phyloP scores from a whole-genome alignment of 2,329 filamentous ascomycete species.

The Conoideocrella luteorostrata region DNA sequence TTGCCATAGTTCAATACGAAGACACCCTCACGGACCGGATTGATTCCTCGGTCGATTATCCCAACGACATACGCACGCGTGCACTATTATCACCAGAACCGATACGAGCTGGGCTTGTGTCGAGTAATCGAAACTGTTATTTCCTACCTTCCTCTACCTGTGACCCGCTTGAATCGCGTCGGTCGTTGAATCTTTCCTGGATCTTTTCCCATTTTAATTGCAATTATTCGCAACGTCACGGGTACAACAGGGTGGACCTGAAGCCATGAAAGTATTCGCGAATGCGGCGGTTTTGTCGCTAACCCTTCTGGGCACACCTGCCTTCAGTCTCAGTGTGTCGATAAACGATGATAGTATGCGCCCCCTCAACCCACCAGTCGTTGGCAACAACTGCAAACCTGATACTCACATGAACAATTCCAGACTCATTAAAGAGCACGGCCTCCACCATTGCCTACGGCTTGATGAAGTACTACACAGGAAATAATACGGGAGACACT shows the following conservation, averaged over 20 bases:
- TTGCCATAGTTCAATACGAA: no score
- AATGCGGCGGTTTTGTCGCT: constrained; percentile 9
- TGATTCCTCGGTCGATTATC: no score
- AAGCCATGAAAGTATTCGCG: constrained; percentile 5
- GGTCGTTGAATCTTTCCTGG: no score
- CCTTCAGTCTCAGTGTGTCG: constrained; percentile 24
- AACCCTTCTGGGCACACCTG: constrained; percentile 9
- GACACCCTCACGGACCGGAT: no score
- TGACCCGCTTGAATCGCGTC: no score
- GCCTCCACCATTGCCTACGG: constrained; percentile 41
- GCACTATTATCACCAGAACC: not conserved
- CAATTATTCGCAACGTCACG: no score
- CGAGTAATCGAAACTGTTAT: not conserved
- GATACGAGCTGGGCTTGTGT: constrained; percentile 4
- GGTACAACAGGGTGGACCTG: no score
- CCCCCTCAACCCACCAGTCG: not conserved
- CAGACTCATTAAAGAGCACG: constrained; percentile 45
- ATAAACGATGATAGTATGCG: constrained; percentile 25
- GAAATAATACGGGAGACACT: constrained; percentile 52
- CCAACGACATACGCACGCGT: not conserved
- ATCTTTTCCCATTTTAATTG: no score
- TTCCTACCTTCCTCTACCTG: not conserved
- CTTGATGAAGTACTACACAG: constrained; percentile 44
- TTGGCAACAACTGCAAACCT: not conserved
- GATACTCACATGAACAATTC: not conserved